Percentiles rank a stretch among this genome's conserved stretches.
Conservation (phyloP, 768 basidiomycete species). For the Russula earlei region DNA sequence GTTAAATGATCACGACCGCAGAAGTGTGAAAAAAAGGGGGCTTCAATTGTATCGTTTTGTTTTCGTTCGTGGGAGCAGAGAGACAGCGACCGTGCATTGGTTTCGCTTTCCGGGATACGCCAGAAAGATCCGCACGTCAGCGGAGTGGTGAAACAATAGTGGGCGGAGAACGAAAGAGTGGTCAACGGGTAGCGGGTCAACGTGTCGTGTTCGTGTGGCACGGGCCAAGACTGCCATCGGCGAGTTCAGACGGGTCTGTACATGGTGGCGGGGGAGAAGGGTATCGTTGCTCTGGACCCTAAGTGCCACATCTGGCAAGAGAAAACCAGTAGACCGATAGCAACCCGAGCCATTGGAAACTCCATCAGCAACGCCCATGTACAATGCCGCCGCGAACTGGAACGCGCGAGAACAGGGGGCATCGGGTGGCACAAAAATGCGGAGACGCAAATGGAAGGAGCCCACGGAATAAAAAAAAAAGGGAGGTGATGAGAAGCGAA, state of each 20-base stretch:
- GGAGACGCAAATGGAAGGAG: slow-evolving; percentile 6
- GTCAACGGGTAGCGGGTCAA: too few relatives aligned
- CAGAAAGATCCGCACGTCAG: slow-evolving; percentile 7
- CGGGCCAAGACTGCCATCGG: neutral
- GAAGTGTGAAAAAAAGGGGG: too few relatives aligned
- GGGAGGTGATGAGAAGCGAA: neutral
- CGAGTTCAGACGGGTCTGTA: too few relatives aligned
- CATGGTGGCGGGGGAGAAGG: neutral
- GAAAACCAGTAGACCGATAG: neutral
- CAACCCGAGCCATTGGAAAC: neutral
- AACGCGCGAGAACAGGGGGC: neutral
- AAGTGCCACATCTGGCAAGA: slow-evolving; percentile 12
- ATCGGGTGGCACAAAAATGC: neutral
- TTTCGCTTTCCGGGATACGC: neutral
- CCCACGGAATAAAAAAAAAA: neutral
- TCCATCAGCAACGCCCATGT: slow-evolving; percentile 1
- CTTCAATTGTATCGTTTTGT: neutral
- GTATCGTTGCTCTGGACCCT: slow-evolving; percentile 1
- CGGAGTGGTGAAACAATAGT: neutral
- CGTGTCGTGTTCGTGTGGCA: too few relatives aligned
- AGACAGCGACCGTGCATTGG: neutral
- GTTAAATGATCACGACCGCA: neutral
- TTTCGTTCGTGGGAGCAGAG: neutral
- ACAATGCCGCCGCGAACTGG: neutral
- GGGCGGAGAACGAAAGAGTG: neutral